A percentile compares a stretch with the other conserved stretches of the same genome.
Evolutionary conservation across 2,329 filamentous ascomycete genomes (phyloP).

Genomic region (Colletotrichum horii): DNA sequence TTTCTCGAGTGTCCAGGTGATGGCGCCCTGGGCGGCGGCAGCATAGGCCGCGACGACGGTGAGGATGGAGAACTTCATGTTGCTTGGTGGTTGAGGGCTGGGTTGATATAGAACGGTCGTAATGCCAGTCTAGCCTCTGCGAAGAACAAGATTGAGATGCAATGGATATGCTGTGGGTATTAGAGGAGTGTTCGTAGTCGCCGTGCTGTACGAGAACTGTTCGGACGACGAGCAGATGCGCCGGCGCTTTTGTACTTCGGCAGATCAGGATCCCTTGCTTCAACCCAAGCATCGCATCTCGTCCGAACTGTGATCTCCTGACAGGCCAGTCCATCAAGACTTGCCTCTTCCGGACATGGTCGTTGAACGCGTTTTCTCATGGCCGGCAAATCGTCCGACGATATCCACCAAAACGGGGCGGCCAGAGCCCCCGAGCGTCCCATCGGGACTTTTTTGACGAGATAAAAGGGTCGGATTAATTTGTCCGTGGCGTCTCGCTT

Average conservation of each 20-base stretch:
- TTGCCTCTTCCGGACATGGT: background rate
- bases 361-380: background rate
- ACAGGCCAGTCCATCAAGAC: background rate
- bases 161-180: background rate
- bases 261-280: background rate
- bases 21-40: slow-evolving; percentile 36
- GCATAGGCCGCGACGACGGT: slow-evolving; percentile 31
- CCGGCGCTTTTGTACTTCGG: background rate
- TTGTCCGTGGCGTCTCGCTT: background rate
- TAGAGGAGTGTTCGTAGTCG: background rate
- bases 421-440: background rate
- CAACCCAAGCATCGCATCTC: background rate
- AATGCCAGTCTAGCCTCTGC: background rate
- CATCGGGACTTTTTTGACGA: background rate
- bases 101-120: background rate
- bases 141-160: background rate
- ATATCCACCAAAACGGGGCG: background rate
- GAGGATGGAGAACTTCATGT: slow-evolving; percentile 30
- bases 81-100: background rate
- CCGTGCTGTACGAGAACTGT: background rate
- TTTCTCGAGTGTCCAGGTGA: slow-evolving; percentile 43
- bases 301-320: background rate
- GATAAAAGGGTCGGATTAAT: background rate
- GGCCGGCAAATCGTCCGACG: background rate
- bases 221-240: background rate